Conservation (phyloP, 108 stramenopile species). For the Stephanodiscus triporus region DNA sequence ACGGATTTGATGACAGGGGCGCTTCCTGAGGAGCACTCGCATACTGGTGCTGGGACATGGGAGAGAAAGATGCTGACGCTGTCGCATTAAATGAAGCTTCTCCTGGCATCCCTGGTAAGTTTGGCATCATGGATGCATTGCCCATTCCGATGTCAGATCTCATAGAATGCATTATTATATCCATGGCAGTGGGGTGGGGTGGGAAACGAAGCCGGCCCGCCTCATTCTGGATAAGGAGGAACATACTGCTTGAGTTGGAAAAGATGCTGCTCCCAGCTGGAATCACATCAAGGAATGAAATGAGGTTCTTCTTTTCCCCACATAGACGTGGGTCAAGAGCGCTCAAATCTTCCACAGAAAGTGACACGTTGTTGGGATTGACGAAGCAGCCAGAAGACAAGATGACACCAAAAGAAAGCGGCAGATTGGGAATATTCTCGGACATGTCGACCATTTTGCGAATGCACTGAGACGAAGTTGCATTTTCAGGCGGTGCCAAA, state of each 20-base stretch:
- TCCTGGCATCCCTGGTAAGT: conserved; percentile 27
- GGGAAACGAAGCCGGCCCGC: conserved; percentile 44
- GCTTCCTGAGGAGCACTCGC: conserved; percentile 36
- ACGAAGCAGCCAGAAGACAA: conserved; percentile 68
- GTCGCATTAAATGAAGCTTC: conserved; percentile 15
- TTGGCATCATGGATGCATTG: conserved; percentile 15
- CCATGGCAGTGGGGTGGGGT: conserved; percentile 47
- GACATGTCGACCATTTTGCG: conserved; percentile 67
- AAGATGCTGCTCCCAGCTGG: conserved; percentile 55
- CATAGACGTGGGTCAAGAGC: conserved; percentile 72
- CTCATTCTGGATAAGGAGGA: conserved; percentile 75
- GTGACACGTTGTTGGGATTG: conserved; percentile 40
- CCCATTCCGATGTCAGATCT: conserved; percentile 27
- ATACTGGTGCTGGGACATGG: conserved; percentile 45
- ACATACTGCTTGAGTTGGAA: conserved; percentile 62
- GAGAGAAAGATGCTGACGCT: conserved; percentile 26
- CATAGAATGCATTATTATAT: conserved; percentile 50
- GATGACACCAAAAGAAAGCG: conserved; percentile 75
- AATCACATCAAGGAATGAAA: conserved; percentile 57
- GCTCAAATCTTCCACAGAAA: conserved; percentile 55
- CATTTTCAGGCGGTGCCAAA: conserved; percentile 68
- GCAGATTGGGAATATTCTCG: conserved; percentile 48
- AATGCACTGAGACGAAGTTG: conserved; percentile 72
- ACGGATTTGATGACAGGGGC: conserved; percentile 34
- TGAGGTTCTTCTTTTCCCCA: conserved; percentile 48